Conservation (phyloP, 2,329 filamentous ascomycete species). For the Xylaria sp. region DNA sequence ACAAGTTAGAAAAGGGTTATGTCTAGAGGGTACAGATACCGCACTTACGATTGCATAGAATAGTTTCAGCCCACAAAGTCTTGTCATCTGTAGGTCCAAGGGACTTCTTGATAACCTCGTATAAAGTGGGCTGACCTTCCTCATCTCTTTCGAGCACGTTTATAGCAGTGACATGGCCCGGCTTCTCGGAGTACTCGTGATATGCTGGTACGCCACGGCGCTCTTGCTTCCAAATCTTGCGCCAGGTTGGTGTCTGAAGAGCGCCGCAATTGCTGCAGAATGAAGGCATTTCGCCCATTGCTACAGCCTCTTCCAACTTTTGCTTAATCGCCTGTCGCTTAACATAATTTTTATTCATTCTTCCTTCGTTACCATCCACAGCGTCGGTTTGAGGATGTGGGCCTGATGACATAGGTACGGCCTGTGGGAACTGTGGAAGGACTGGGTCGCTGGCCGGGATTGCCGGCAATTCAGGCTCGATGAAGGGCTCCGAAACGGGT, state of each 20-base stretch:
- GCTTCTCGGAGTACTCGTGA: conserved; percentile 66
- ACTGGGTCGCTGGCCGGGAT: conserved; percentile 46
- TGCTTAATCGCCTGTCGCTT: conserved; percentile 59
- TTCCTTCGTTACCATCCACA: conserved; percentile 28
- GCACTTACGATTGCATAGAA: conserved; percentile 80
- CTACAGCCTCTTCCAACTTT: conserved; percentile 58
- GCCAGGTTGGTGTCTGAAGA: conserved; percentile 94
- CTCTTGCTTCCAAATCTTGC: conserved; percentile 81
- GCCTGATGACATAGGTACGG: conserved; percentile 35
- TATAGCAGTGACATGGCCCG: conserved; percentile 69
- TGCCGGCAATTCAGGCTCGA: conserved; percentile 31
- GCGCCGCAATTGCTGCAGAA: conserved; percentile 91
- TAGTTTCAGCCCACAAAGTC: conserved; percentile 61
- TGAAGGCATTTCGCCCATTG: conserved; percentile 76
- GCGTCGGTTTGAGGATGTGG: conserved; percentile 42
- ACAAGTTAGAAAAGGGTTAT: conserved; percentile 12
- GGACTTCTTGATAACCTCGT: conserved; percentile 74
- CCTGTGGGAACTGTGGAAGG: conserved; percentile 29
- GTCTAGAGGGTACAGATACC: not conserved
- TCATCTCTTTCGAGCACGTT: conserved; percentile 59
- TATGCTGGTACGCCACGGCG: conserved; percentile 64
- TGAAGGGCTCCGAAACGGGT: conserved; percentile 18
- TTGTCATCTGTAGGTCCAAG: conserved; percentile 59
- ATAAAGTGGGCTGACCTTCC: conserved; percentile 57
- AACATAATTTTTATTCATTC: conserved; percentile 58